Conservation (phyloP, 495 filamentous ascomycete species). For the Cercophora sp. region DNA sequence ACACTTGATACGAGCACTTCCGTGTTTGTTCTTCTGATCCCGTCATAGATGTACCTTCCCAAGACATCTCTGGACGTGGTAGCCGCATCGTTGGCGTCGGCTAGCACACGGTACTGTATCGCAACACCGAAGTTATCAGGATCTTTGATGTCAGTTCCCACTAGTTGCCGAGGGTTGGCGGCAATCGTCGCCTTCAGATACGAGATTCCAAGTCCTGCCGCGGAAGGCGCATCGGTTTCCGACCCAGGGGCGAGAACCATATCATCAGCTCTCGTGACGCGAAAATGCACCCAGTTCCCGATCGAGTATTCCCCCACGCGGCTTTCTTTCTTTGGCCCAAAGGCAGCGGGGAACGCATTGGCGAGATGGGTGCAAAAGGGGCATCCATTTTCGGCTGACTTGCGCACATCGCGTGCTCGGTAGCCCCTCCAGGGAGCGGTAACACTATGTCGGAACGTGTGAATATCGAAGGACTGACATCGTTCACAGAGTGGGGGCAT, state of each 20-base stretch:
- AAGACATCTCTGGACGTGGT: background rate
- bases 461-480: constrained; percentile 5
- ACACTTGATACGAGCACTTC: background rate
- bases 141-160: background rate
- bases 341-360: background rate
- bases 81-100: background rate
- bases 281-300: background rate
- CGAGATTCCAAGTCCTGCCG: background rate
- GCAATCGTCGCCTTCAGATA: no score
- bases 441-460: background rate
- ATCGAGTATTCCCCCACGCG: background rate
- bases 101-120: background rate
- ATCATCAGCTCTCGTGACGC: background rate
- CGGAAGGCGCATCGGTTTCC: background rate
- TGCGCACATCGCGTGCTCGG: background rate
- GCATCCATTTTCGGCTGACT: background rate
- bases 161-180: background rate
- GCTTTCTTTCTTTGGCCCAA: background rate
- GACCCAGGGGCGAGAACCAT: background rate
- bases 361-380: background rate
- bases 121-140: background rate
- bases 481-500: background rate
- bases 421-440: background rate
- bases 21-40: background rate
- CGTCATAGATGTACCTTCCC: constrained; percentile 1